Conservation (phyloP, 148 eudicot genomes). For the Dianthus caryophyllus region DNA sequence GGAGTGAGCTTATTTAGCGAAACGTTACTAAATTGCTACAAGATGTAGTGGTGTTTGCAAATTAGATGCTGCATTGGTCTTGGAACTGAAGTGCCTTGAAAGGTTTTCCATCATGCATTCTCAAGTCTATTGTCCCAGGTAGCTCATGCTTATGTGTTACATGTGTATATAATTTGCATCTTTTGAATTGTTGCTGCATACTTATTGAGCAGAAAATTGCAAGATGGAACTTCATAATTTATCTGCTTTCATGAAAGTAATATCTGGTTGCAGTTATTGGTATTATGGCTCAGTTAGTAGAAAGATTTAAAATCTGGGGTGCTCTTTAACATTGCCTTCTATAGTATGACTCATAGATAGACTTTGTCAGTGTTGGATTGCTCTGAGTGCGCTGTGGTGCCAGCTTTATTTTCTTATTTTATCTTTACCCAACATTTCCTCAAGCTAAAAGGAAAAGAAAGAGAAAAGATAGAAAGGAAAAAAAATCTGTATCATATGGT, state of each 20-base stretch:
- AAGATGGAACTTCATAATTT: not conserved
- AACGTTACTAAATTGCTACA: too few relatives aligned
- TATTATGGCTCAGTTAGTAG: not conserved
- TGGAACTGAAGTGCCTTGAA: not conserved
- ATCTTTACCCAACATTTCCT: not conserved
- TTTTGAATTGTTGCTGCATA: not conserved
- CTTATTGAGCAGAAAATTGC: not conserved
- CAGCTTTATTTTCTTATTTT: not conserved
- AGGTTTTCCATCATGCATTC: not conserved
- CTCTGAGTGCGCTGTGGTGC: not conserved
- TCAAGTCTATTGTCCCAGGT: not conserved
- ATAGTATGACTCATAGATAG: not conserved
- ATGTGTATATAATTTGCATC: not conserved
- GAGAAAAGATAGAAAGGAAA: too few relatives aligned
- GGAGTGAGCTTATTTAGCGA: constrained; percentile 2
- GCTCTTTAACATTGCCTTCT: not conserved
- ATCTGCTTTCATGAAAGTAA: not conserved
- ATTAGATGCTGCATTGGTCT: not conserved
- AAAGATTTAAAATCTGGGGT: not conserved
- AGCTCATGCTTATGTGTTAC: not conserved
- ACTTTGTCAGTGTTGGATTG: not conserved
- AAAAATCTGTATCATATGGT: too few relatives aligned
- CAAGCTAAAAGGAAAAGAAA: not conserved
- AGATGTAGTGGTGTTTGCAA: too few relatives aligned
- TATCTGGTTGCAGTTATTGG: constrained; percentile 9